Evolutionary conservation across 495 filamentous ascomycete genomes (phyloP).

Genomic region (Annulohypoxylon moriforme): DNA sequence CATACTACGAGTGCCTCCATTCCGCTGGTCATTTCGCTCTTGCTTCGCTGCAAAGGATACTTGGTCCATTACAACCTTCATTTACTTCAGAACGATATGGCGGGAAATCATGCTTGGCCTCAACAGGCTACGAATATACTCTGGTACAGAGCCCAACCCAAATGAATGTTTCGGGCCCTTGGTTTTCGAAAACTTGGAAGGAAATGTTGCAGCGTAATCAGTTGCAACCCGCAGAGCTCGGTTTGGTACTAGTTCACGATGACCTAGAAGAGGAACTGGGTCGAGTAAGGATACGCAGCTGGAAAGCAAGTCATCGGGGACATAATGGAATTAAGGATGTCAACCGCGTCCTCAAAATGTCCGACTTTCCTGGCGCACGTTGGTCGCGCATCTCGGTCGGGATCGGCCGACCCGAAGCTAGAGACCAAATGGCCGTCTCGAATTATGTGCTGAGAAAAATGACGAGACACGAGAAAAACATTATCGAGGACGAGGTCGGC

Average conservation of each 20-base stretch:
- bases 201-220: constrained; percentile 48
- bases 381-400: constrained; percentile 71
- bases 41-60: constrained; percentile 58
- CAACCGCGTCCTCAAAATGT: constrained; percentile 58
- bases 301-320: constrained; percentile 73
- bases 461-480: constrained; percentile 57
- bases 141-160: constrained; percentile 74
- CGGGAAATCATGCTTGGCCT: constrained; percentile 54
- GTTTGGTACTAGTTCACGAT: constrained; percentile 82
- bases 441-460: constrained; percentile 77
- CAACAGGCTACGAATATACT: constrained; percentile 63
- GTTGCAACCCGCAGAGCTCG: constrained; percentile 51
- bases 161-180: constrained; percentile 81
- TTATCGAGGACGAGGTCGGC: constrained; percentile 62
- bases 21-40: constrained; percentile 82
- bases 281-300: constrained; percentile 65
- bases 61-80: constrained; percentile 56
- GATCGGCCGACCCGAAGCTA: constrained; percentile 73
- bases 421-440: constrained; percentile 67
- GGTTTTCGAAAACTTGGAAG: constrained; percentile 59
- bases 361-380: constrained; percentile 29
- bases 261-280: constrained; percentile 80
- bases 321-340: constrained; percentile 85
- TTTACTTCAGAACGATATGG: constrained; percentile 58
- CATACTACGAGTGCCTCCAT: constrained; percentile 79